Percentiles rank a stretch among this genome's conserved stretches.
Evolutionary conservation across 2,329 filamentous ascomycete species (phyloP).

Genomic region (Ceratocystis cacaofunesta): DNA sequence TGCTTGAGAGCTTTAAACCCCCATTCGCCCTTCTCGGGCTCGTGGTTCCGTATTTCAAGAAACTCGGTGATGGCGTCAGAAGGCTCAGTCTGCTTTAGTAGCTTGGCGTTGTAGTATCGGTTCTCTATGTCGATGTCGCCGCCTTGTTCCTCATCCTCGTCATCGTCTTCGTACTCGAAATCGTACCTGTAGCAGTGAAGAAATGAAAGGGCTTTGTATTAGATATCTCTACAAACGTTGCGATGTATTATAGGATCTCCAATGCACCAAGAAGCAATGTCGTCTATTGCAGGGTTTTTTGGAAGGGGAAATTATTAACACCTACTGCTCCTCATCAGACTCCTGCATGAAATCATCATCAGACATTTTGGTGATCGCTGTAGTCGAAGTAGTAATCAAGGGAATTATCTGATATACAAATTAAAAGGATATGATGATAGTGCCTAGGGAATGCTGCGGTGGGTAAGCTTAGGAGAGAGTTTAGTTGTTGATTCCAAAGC

Average conservation of each 20-base stretch:
- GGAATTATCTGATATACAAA: background rate
- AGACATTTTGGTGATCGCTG: conserved; percentile 29
- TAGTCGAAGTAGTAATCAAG: background rate
- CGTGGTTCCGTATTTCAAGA: conserved; percentile 67
- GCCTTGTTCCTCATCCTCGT: conserved; percentile 72
- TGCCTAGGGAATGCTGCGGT: background rate
- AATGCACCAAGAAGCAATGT: background rate
- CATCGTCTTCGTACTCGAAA: conserved; percentile 92
- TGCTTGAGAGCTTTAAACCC: conserved; percentile 97
- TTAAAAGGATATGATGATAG: background rate
- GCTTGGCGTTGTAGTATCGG: conserved; percentile 99
- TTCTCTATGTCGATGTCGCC: conserved; percentile 95
- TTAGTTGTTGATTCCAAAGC: background rate
- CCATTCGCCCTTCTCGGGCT: conserved; percentile 92
- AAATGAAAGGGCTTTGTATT: conserved; percentile 10
- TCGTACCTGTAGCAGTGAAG: conserved; percentile 47
- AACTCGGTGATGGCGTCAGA: conserved; percentile 87
- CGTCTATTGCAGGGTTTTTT: background rate
- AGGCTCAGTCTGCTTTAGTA: conserved; percentile 76
- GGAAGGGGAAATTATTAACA: background rate
- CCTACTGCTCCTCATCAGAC: conserved; percentile 33
- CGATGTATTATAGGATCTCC: background rate
- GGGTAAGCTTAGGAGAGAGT: background rate
- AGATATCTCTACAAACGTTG: background rate
- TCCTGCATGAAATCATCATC: conserved; percentile 38